These are phyloP conservation scores for Phaeodactylum tricornutum DNA, from an alignment of 108 stramenopile species.

Conservation along the genomic window DNA sequence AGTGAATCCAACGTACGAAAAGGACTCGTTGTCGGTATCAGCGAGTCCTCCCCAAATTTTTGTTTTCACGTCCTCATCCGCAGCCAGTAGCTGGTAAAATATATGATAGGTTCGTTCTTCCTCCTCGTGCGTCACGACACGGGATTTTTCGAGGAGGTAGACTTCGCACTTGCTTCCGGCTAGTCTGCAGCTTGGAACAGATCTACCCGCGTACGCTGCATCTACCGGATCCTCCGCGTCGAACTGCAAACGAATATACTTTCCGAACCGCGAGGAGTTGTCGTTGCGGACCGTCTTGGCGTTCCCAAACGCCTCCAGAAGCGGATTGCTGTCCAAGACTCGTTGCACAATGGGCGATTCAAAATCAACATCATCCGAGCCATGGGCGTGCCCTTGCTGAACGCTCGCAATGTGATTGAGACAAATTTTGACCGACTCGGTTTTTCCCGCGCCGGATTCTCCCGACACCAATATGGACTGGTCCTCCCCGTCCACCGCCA, in stretches of 20 bases:
- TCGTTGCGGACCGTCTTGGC: slow-evolving; percentile 84
- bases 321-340: slow-evolving; percentile 80
- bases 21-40: slow-evolving; percentile 55
- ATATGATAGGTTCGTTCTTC: slow-evolving; percentile 98
- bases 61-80: slow-evolving; percentile 47
- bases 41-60: slow-evolving; percentile 57
- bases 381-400: slow-evolving; percentile 13
- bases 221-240: slow-evolving; percentile 34
- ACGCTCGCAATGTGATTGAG: slow-evolving; percentile 84
- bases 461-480: slow-evolving; percentile 87
- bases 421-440: slow-evolving; percentile 88
- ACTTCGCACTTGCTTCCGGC: slow-evolving; percentile 70
- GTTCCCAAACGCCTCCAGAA: slow-evolving; percentile 89
- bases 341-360: slow-evolving; percentile 50
- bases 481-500: slow-evolving; percentile 50
- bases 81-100: slow-evolving; percentile 94
- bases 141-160: slow-evolving; percentile 97
- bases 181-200: slow-evolving; percentile 42
- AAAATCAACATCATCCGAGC: neutral
- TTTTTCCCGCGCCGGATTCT: slow-evolving; percentile 91
- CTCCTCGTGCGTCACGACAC: slow-evolving; percentile 86
- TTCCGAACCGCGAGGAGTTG: slow-evolving; percentile 81
- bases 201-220: slow-evolving; percentile 32
- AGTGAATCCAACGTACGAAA: slow-evolving; percentile 47
- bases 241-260: slow-evolving; percentile 82